Base-by-base conservation (phyloP, 2,329 filamentous ascomycete species). In the Hypoxylon sp. region DNA sequence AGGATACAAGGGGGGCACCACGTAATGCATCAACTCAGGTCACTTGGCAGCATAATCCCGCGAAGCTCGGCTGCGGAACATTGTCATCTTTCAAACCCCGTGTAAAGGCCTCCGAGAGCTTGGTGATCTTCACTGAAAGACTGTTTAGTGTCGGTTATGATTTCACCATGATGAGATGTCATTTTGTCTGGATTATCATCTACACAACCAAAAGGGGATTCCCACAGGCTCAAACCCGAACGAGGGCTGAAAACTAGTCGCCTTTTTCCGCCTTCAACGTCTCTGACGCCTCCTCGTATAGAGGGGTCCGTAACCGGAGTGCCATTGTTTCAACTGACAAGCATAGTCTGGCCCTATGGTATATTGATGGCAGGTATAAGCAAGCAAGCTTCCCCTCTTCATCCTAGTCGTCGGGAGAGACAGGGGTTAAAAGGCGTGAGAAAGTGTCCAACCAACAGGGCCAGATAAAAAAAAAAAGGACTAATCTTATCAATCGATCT, bases 41-140 rank as follows among this genome's bases (percentile, higher is more conserved):
- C 47, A 43, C 24, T 26, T 39, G 22, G 20, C 30, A 44, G 44
- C 20, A 22, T 41, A n/a, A 39, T 41, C 32, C 22, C 8, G 76
- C 77, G 20, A 84, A 78, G 1, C 78, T 80, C 1, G 81, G 78
- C 13, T 77, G 71, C 3, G 76, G 73, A 24, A 83, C 74, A 20
- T 80, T 79, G 53, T 81, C 79, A 15, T 81, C 78, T 48, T 77
- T 70, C 26, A 82, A 74, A 56, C 75, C 78, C 28, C 74, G 74
- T 10, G 78, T 79, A 47, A 83, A 78, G 6, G 72, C 71, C 15
- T 76, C 75, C 1, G 81, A 76, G n/a, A 82, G 75, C 67, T 81
- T 78, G 20, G 76, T 78, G 59, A 83, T 77, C 72, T 79, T 79
- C 51, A 78, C 78, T 10, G 79, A 79, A n/a, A 84, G 77, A 60